phyloP scores from a whole-genome alignment of 1,284 basidiomycete species.

The Rhodotorula sp. region DNA sequence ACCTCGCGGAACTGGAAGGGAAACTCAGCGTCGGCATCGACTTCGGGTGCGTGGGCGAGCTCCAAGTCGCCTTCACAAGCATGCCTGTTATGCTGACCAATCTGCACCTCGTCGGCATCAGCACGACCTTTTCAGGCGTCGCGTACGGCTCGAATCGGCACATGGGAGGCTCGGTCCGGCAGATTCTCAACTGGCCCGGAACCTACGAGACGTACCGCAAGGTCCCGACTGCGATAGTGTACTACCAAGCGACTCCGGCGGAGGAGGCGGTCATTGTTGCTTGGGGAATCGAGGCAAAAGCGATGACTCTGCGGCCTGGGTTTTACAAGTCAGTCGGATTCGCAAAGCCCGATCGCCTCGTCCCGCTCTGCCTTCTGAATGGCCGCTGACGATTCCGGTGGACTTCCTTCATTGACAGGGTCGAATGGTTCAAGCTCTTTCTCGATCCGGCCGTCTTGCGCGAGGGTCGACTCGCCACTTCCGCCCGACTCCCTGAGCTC shows the following conservation, averaged over 20 bases:
- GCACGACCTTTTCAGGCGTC: slow-evolving; percentile 63
- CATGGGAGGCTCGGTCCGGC: slow-evolving; percentile 57
- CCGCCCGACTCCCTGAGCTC: slow-evolving; percentile 71
- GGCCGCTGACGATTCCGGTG: neutral
- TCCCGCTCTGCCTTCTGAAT: neutral
- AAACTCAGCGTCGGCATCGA: slow-evolving; percentile 18
- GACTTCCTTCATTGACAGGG: neutral
- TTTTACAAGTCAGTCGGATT: slow-evolving; percentile 30
- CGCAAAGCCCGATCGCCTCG: no score
- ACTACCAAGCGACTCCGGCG: slow-evolving; percentile 19
- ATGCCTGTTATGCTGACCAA: rapidly evolving
- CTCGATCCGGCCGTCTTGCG: slow-evolving; percentile 69
- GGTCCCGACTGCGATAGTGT: slow-evolving; percentile 33
- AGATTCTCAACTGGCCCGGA: slow-evolving; percentile 57
- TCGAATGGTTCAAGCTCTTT: slow-evolving; percentile 68
- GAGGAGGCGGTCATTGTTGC: slow-evolving; percentile 30
- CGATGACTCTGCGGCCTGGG: slow-evolving; percentile 19
- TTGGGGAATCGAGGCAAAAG: slow-evolving; percentile 40
- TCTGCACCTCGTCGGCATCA: neutral
- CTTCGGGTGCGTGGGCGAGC: neutral
- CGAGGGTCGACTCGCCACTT: slow-evolving; percentile 60
- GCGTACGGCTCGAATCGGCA: slow-evolving; percentile 57
- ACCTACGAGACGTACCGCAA: slow-evolving; percentile 33
- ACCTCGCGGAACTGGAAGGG: neutral
- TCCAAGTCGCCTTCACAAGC: no score